These are phyloP conservation scores for Neoscytalidium dimidiatum DNA, from an alignment of 2,329 filamentous ascomycete species.

Conservation along the genomic window DNA sequence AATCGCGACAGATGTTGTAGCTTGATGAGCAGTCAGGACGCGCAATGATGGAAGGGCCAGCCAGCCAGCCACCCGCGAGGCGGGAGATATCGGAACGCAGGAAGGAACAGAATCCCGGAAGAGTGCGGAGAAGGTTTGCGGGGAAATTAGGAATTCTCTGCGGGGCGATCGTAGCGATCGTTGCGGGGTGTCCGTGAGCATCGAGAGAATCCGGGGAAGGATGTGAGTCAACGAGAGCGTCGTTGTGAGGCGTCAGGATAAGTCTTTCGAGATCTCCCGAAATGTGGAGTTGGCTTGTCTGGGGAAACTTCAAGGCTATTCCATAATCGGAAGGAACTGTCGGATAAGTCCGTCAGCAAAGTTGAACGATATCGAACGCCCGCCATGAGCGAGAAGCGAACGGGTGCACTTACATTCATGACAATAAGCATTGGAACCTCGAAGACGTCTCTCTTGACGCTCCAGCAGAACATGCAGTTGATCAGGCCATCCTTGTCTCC, in stretches of 20 bases:
- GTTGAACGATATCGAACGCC: neutral
- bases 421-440: slow-evolving; percentile 99
- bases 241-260: neutral
- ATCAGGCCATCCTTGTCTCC: slow-evolving; percentile 85
- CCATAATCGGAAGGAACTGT: slow-evolving; percentile 16
- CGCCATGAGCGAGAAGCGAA: neutral
- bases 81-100: slow-evolving; percentile 7
- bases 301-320: neutral
- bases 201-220: slow-evolving; percentile 7
- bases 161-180: neutral
- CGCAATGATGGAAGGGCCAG: slow-evolving; percentile 7
- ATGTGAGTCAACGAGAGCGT: neutral
- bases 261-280: slow-evolving; percentile 1
- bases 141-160: slow-evolving; percentile 10
- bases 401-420: slow-evolving; percentile 79
- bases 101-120: neutral
- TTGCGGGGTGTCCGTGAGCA: slow-evolving; percentile 4
- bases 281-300: slow-evolving; percentile 9
- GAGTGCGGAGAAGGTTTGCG: slow-evolving; percentile 6
- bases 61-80: neutral
- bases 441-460: slow-evolving; percentile 93
- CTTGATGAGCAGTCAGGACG: neutral
- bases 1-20: neutral
- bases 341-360: slow-evolving; percentile 5
- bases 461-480: slow-evolving; percentile 95